Percentiles rank a stretch among this genome's conserved stretches.
Conservation (phyloP, 768 basidiomycete genomes). For the Dentipellis fragilis region DNA sequence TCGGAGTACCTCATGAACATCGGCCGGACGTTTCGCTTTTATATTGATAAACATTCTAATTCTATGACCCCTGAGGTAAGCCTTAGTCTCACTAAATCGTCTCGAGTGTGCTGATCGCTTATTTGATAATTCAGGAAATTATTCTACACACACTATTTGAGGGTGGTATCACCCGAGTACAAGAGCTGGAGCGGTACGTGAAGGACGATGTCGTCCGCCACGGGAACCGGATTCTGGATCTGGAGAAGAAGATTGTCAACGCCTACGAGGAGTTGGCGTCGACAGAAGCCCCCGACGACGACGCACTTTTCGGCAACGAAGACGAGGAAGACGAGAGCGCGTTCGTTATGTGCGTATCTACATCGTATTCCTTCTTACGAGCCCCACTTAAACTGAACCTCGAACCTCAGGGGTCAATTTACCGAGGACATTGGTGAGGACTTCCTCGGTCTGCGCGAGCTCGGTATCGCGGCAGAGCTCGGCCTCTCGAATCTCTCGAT, state of each 20-base stretch:
- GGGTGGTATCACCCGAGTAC: conserved; percentile 68
- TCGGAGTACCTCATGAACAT: conserved; percentile 79
- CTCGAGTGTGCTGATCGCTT: neutral
- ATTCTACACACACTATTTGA: conserved; percentile 87
- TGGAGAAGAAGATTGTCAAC: conserved; percentile 78
- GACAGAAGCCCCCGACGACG: conserved; percentile 46
- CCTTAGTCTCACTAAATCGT: neutral
- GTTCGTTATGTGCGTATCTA: conserved; percentile 51
- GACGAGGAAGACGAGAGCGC: conserved; percentile 56
- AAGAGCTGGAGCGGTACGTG: conserved; percentile 80
- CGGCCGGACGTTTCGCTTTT: conserved; percentile 74
- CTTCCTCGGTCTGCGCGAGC: conserved; percentile 79
- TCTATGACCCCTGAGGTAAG: conserved; percentile 81
- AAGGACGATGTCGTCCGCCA: conserved; percentile 83
- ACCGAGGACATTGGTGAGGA: conserved; percentile 85
- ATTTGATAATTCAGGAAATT: conserved; percentile 67
- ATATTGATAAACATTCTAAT: conserved; percentile 70
- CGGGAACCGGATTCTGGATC: conserved; percentile 61
- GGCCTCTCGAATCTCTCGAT: conserved; percentile 70
- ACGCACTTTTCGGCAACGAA: conserved; percentile 42
- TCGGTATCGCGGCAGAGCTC: conserved; percentile 82
- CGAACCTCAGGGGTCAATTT: conserved; percentile 60
- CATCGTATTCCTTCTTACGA: neutral
- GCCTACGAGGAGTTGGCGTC: conserved; percentile 64
- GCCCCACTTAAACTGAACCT: neutral